phyloP scores from a whole-genome alignment of 805 yeast genomes.

The Blastobotrys mokoenaii region DNA sequence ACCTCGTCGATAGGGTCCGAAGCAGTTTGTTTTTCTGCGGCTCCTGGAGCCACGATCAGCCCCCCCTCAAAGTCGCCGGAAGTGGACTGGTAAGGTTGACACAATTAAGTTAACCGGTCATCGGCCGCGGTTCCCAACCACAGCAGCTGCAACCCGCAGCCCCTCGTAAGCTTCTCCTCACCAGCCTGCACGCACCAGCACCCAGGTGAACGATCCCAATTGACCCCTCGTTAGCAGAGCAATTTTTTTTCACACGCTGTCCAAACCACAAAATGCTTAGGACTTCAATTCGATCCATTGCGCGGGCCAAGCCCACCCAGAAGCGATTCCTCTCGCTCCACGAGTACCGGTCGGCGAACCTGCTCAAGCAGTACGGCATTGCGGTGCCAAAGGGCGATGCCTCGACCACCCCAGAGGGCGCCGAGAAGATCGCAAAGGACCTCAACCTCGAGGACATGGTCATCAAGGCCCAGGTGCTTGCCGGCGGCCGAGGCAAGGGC shows the following conservation, averaged over 20 bases:
- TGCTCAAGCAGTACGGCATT: conserved; percentile 74
- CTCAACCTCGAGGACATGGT: conserved; percentile 74
- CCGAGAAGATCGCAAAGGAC: conserved; percentile 69
- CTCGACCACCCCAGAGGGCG: conserved; percentile 84
- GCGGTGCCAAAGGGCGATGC: conserved; percentile 90
- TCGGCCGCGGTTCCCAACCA: no score
- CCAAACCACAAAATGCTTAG: background rate
- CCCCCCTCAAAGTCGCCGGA: no score
- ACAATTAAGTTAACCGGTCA: no score
- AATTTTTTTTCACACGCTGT: background rate
- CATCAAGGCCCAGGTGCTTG: conserved; percentile 94
- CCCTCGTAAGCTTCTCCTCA: no score
- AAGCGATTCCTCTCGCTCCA: conserved; percentile 82
- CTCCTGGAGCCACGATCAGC: no score
- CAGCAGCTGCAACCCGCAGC: no score
- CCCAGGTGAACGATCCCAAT: background rate
- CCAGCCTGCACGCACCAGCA: background rate
- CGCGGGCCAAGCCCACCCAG: conserved; percentile 8
- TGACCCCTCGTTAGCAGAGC: background rate
- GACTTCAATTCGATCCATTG: conserved; percentile 1
- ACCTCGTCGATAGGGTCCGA: no score
- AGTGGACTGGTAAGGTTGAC: no score
- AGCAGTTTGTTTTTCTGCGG: no score
- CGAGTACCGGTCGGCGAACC: conserved; percentile 90
- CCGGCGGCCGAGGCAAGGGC: conserved; percentile 99